These are phyloP conservation scores for Elaeis guineensis DNA, from an alignment of 176 grass and related monocot genomes.

Conservation along the genomic window DNA sequence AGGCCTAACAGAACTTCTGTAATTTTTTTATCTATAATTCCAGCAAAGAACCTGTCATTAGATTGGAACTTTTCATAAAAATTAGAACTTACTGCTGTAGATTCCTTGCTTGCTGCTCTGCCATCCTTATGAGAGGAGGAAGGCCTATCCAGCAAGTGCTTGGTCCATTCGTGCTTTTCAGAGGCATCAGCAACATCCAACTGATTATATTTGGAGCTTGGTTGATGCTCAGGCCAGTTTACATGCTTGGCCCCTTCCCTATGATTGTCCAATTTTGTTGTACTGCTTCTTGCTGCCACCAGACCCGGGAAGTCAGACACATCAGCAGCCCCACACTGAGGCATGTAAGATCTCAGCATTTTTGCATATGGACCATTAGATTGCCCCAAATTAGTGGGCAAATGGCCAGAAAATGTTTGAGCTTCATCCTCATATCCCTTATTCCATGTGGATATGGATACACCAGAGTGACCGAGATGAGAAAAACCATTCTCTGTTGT, in stretches of 20 bases:
- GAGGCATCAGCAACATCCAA: slow-evolving; percentile 31
- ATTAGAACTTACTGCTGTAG: slow-evolving; percentile 43
- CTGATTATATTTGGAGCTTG: slow-evolving; percentile 56
- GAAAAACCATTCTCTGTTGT: slow-evolving; percentile 47
- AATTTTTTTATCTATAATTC: no score
- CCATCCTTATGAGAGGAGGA: slow-evolving; percentile 94
- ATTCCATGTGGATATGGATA: background rate
- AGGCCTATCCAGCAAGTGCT: slow-evolving; percentile 70
- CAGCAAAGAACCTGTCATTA: background rate
- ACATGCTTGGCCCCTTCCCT: slow-evolving; percentile 47
- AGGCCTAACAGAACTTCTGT: no score
- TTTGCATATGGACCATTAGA: slow-evolving; percentile 45
- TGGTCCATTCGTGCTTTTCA: slow-evolving; percentile 48
- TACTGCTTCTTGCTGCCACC: slow-evolving; percentile 44
- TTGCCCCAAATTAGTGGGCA: slow-evolving; percentile 51
- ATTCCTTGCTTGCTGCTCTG: slow-evolving; percentile 42
- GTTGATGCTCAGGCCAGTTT: slow-evolving; percentile 46
- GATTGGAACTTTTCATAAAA: slow-evolving; percentile 5
- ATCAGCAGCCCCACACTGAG: slow-evolving; percentile 40
- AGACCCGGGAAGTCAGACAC: slow-evolving; percentile 42
- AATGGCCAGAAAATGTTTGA: slow-evolving; percentile 34
- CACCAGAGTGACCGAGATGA: slow-evolving; percentile 47
- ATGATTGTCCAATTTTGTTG: slow-evolving; percentile 57
- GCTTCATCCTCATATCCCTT: no score
- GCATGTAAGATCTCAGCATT: slow-evolving; percentile 40